These are phyloP conservation scores for Saccharomycopsis sp. DNA, from an alignment of 805 yeast genomes.

Conservation along the genomic window DNA sequence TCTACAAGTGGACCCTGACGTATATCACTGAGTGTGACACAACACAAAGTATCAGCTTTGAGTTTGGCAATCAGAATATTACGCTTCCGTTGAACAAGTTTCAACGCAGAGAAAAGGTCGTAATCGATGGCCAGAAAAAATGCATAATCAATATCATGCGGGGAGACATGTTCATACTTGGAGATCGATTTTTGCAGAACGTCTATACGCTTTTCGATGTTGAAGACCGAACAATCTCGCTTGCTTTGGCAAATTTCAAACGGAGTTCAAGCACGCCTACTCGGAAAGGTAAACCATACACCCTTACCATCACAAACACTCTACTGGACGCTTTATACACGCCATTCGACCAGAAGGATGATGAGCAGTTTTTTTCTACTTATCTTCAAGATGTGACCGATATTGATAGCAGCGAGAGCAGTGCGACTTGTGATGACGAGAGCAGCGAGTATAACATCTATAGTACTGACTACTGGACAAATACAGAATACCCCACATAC, in stretches of 20 bases:
- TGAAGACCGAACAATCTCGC: conserved; percentile 34
- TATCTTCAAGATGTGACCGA: no score
- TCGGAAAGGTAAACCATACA: not conserved
- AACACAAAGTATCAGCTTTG: not conserved
- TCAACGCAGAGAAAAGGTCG: not conserved
- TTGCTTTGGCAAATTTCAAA: conserved; percentile 28
- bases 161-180: conserved; percentile 35
- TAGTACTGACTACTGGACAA: not conserved
- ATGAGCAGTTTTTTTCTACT: not conserved
- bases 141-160: conserved; percentile 28
- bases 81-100: conserved; percentile 6
- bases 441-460: not conserved
- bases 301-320: not conserved
- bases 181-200: conserved; percentile 46
- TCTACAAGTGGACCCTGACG: not conserved
- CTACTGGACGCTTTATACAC: not conserved
- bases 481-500: not conserved
- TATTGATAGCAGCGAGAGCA: not conserved
- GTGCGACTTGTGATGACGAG: not conserved
- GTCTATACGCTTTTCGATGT: conserved; percentile 51
- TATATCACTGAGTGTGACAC: conserved; percentile 5
- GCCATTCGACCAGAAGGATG: not conserved
- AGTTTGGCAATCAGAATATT: conserved; percentile 8
- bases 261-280: not conserved
- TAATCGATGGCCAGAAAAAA: not conserved